These are phyloP conservation scores for Pelargonium cotyledonis DNA, from an alignment of 441 rosid genomes.

Conservation along the genomic window DNA sequence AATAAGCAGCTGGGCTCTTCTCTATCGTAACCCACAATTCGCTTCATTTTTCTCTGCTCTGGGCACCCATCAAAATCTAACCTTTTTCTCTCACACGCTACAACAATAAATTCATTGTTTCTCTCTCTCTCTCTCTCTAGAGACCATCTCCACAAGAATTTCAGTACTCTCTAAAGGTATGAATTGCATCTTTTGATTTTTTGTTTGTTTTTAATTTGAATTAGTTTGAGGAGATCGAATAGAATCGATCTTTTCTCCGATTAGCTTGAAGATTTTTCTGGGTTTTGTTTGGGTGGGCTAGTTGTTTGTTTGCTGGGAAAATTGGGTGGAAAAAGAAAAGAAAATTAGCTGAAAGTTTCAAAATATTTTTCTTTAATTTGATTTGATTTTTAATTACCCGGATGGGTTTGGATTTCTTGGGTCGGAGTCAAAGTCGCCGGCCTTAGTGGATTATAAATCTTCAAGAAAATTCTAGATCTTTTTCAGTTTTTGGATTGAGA, in stretches of 20 bases:
- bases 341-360: not conserved
- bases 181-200: not conserved
- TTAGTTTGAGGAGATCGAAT: not conserved
- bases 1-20: not conserved
- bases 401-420: too few relatives aligned
- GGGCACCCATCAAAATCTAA: not conserved
- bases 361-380: not conserved
- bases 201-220: not conserved
- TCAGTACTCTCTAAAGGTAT: not conserved
- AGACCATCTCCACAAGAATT: not conserved
- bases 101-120: too few relatives aligned
- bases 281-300: too few relatives aligned
- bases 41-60: not conserved
- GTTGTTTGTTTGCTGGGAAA: constrained; percentile 1
- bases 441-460: too few relatives aligned
- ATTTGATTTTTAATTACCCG: not conserved
- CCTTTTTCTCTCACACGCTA: not conserved
- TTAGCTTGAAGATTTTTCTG: not conserved
- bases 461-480: too few relatives aligned
- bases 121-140: not conserved
- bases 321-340: not conserved
- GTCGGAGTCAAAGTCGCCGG: too few relatives aligned
- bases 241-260: not conserved
- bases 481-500: not conserved
- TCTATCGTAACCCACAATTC: not conserved